Conservation (phyloP, 306 rosid species). For the Oxytropis ochrocephala region DNA sequence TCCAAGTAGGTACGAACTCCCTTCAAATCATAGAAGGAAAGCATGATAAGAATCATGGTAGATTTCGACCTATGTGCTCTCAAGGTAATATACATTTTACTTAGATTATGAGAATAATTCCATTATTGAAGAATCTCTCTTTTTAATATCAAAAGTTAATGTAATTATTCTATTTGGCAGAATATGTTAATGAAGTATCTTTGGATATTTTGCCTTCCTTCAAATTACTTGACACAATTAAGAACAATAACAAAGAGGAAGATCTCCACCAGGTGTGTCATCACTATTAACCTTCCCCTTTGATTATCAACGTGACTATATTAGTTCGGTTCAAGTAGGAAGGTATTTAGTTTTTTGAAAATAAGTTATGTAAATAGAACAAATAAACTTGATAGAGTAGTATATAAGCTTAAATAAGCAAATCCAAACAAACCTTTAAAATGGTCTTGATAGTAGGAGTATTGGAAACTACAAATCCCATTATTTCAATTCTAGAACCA, state of each 20-base stretch:
- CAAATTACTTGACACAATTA: constrained; percentile 42
- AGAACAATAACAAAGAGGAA: constrained; percentile 35
- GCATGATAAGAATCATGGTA: neutral
- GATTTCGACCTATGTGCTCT: constrained; percentile 23
- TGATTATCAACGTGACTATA: neutral
- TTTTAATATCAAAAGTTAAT: neutral
- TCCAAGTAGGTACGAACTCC: neutral
- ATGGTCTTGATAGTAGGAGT: too few species aligned
- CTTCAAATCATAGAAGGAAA: neutral
- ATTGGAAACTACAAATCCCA: too few species aligned
- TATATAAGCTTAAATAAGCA: too few species aligned
- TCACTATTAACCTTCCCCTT: neutral
- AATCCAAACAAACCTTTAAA: too few species aligned
- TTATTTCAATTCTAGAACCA: too few species aligned
- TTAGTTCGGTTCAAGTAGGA: too few species aligned
- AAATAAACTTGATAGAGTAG: too few species aligned
- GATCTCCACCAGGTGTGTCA: constrained; percentile 26
- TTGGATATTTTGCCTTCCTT: constrained; percentile 36
- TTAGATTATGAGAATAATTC: neutral
- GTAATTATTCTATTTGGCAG: neutral
- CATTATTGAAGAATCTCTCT: neutral
- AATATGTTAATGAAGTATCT: constrained; percentile 25
- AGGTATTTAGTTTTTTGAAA: too few species aligned
- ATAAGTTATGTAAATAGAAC: too few species aligned
- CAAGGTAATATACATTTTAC: constrained; percentile 27